These are phyloP conservation scores for Xylaria cubensis DNA, from an alignment of 495 filamentous ascomycete species.

Conservation along the genomic window DNA sequence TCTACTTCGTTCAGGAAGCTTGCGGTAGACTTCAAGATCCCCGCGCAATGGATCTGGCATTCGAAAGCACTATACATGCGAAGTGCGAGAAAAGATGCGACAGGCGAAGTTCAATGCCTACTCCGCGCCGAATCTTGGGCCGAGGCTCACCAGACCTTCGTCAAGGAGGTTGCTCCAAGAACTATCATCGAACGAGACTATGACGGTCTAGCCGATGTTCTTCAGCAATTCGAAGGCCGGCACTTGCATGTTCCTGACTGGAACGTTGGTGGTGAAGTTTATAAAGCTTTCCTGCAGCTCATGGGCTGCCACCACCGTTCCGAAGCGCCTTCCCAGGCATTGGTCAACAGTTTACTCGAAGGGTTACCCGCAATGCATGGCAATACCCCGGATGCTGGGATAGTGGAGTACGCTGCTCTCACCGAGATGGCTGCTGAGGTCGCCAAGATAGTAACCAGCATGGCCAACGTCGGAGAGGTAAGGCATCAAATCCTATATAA, in stretches of 20 bases:
- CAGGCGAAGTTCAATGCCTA: conserved; percentile 73
- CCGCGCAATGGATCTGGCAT: conserved; percentile 80
- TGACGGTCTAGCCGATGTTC: conserved; percentile 63
- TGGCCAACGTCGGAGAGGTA: conserved; percentile 63
- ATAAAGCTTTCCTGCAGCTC: conserved; percentile 78
- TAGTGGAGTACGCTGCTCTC: conserved; percentile 65
- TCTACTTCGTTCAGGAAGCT: conserved; percentile 64
- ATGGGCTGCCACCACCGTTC: conserved; percentile 46
- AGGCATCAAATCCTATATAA: conserved; percentile 35
- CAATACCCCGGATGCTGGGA: conserved; percentile 55
- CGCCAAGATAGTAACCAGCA: conserved; percentile 65
- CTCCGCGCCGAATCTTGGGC: conserved; percentile 75
- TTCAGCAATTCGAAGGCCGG: conserved; percentile 69
- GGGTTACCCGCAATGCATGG: conserved; percentile 69
- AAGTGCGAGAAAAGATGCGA: conserved; percentile 65
- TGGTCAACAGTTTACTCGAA: conserved; percentile 65
- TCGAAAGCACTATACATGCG: conserved; percentile 86
- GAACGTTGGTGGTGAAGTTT: conserved; percentile 80
- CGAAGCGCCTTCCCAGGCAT: conserved; percentile 45
- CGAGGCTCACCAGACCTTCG: conserved; percentile 84
- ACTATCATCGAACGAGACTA: conserved; percentile 82
- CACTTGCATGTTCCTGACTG: conserved; percentile 61
- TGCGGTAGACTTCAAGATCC: conserved; percentile 66
- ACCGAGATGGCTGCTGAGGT: conserved; percentile 81
- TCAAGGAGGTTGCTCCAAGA: conserved; percentile 75